Evolutionary conservation across 495 filamentous ascomycete genomes (phyloP).

Genomic region (Talaromyces nanjingensis): DNA sequence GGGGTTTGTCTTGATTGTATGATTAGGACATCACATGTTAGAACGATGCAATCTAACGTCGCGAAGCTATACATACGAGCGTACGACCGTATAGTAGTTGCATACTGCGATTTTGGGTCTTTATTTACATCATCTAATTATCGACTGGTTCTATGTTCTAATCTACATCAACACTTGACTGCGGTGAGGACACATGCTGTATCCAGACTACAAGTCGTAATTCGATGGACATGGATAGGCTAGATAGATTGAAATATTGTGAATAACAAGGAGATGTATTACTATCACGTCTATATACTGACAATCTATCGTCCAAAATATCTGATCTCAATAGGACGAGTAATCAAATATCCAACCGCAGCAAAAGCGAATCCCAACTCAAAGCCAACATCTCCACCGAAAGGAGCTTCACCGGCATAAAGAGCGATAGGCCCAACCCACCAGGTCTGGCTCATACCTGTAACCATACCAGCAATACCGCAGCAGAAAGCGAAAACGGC

Average conservation of each 20-base stretch:
- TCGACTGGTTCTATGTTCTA: not conserved
- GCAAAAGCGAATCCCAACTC: slow-evolving; percentile 51
- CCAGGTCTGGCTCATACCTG: slow-evolving; percentile 75
- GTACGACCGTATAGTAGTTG: no score
- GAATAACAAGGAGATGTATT: not conserved
- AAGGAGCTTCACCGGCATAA: slow-evolving; percentile 47
- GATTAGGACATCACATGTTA: no score
- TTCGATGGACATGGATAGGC: not conserved
- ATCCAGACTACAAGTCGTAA: no score
- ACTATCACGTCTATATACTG: not conserved
- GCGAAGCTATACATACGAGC: no score
- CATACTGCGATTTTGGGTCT: not conserved
- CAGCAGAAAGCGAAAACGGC: slow-evolving; percentile 60
- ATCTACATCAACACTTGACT: not conserved
- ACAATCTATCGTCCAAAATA: slow-evolving; percentile 24
- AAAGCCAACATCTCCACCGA: slow-evolving; percentile 71
- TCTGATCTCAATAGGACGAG: slow-evolving; percentile 31
- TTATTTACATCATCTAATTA: not conserved
- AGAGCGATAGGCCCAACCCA: slow-evolving; percentile 65
- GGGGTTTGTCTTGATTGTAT: not conserved
- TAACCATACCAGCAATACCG: slow-evolving; percentile 64
- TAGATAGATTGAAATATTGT: not conserved
- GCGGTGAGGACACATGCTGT: not conserved
- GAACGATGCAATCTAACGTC: no score
- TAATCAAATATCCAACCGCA: slow-evolving; percentile 20